Percentiles rank a stretch among this genome's conserved stretches.
Evolutionary conservation across 192 early-diverging fungal species (phyloP).

Genomic region (Dimargaris xerosporica): DNA sequence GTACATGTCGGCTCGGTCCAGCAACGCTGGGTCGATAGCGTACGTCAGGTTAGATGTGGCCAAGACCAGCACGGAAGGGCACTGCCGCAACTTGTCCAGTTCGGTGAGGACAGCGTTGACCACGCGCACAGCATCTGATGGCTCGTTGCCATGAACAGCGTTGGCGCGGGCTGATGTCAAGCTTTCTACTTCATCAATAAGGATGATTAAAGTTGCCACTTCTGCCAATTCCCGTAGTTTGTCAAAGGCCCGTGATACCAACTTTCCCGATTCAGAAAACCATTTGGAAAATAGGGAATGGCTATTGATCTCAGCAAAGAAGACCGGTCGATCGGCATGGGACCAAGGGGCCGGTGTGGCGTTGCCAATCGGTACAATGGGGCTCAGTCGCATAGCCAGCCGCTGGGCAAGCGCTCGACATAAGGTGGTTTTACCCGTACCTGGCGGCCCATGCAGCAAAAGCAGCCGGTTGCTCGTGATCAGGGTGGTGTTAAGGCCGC

Average conservation of each 20-base stretch:
- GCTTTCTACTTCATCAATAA: conserved; percentile 56
- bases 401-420: conserved; percentile 50
- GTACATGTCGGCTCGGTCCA: conserved; percentile 55
- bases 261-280: conserved; percentile 56
- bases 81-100: conserved; percentile 42
- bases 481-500: conserved; percentile 7
- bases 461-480: conserved; percentile 23
- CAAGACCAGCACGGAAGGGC: conserved; percentile 46
- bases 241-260: conserved; percentile 45
- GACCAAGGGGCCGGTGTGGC: too few relatives aligned
- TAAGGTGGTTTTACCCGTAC: conserved; percentile 52
- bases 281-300: conserved; percentile 63
- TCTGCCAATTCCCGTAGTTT: conserved; percentile 38
- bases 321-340: neutral
- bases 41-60: conserved; percentile 59
- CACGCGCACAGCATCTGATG: conserved; percentile 50
- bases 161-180: conserved; percentile 45
- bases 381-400: conserved; percentile 35
- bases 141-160: conserved; percentile 45
- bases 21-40: conserved; percentile 42
- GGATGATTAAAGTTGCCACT: conserved; percentile 37
- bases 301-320: conserved; percentile 56
- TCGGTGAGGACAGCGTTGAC: conserved; percentile 59
- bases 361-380: neutral
- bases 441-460: conserved; percentile 52